Evolutionary conservation across 495 filamentous ascomycete genomes (phyloP), one percentile per base, ranked within the genome.

Genomic region (Chaetomium fimeti): DNA sequence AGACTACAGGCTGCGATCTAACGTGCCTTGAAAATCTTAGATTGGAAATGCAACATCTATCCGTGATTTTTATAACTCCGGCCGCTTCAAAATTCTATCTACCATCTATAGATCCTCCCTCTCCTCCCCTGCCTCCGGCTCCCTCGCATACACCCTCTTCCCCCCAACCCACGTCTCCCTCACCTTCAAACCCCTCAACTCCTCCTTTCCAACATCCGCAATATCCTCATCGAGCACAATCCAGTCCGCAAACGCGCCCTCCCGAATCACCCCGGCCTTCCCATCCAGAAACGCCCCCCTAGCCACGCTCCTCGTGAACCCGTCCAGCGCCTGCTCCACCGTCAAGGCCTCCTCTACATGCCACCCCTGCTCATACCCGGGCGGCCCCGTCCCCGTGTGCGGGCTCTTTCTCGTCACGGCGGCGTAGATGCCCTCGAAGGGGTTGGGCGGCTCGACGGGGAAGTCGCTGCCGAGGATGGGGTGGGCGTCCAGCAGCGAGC

Each of bases 111-210:
- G 24, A 52, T 67, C 68, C 49, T 66, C 63, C 32, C 20, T 69
- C 11, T 18, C 47, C 45, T 20, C 43, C 24, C 55, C 49, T 43
- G 22, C 5, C n/a, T 67, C 63, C 6, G 57, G 63, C 40, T 76
- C 74, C 49, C 78, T 71, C 20, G 47, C 22, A 64, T 79, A 81
- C 0, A 81, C 80, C 59, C 47, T 74, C 70, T 48, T 74, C 1
- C 86, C 87, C 1, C 69, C 84, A 57, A 88, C 82, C 87, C 87
- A 89, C 5, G 86, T 88, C 77, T 88, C 86, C 63, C 69, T 74
- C 0, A 88, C 85, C 52, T 66, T 76, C 47, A 86, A 64, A 9
- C 68, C 70, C 54, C 81, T 79, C 64, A 87, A 61, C 22, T 72
- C 75, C 67, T 85, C 81, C 51, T 77, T 47, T 12, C 75, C 71